A percentile compares a stretch with the other conserved stretches of the same genome.
Conservation (phyloP, 2,329 filamentous ascomycete genomes). For the Penicillium sp. region DNA sequence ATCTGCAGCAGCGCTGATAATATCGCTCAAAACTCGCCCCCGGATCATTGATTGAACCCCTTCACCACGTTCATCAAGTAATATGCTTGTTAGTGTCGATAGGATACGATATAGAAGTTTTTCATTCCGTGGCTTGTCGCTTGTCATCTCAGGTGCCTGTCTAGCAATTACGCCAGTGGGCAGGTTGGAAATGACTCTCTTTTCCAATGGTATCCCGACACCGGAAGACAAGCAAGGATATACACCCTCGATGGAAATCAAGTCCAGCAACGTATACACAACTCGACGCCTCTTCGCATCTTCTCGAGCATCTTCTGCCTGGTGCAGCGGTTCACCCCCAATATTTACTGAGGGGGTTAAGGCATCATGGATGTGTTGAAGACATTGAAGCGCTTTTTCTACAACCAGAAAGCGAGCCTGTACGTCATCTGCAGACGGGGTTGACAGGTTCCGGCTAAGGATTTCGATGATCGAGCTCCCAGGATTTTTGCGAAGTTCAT, state of each 20-base stretch:
- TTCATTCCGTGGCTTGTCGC: conserved; percentile 25
- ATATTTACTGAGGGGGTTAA: conserved; percentile 26
- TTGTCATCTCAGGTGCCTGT: conserved; percentile 19
- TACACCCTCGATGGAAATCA: conserved; percentile 43
- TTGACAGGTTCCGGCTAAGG: conserved; percentile 19
- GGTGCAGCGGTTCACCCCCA: conserved; percentile 6
- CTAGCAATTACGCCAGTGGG: conserved; percentile 41
- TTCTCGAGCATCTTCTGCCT: conserved; percentile 32
- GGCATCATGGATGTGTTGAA: conserved; percentile 31
- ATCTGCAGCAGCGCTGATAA: conserved; percentile 37
- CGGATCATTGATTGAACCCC: conserved; percentile 38
- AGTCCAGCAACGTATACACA: conserved; percentile 39
- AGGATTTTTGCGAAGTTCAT: conserved; percentile 34
- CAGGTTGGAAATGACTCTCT: conserved; percentile 41
- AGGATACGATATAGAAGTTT: conserved; percentile 30
- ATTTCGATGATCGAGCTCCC: conserved; percentile 34
- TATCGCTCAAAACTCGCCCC: conserved; percentile 38
- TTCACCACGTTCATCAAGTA: conserved; percentile 26
- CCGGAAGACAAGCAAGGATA: conserved; percentile 41
- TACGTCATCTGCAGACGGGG: conserved; percentile 13
- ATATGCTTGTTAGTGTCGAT: conserved; percentile 24
- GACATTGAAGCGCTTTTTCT: conserved; percentile 29
- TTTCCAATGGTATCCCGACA: conserved; percentile 42
- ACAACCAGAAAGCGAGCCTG: conserved; percentile 27
- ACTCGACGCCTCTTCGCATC: conserved; percentile 39